These are phyloP conservation scores for Cordyceps militaris DNA, from an alignment of 2,329 filamentous ascomycete genomes.

Conservation along the genomic window DNA sequence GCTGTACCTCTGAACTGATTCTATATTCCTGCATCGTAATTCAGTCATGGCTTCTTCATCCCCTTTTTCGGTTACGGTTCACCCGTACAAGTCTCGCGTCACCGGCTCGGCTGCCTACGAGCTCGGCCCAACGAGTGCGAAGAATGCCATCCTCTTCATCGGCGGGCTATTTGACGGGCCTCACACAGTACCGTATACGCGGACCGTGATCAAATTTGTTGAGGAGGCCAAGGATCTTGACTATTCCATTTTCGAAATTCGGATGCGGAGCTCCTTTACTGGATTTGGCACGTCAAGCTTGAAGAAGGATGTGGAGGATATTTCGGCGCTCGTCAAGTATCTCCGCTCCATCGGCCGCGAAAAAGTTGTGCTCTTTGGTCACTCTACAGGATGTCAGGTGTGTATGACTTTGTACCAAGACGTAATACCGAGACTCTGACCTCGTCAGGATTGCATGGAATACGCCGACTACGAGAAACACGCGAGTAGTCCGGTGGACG, in stretches of 20 bases:
- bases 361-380: slow-evolving; percentile 49
- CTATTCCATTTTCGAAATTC: slow-evolving; percentile 51
- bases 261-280: slow-evolving; percentile 46
- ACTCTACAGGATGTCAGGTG: slow-evolving; percentile 53
- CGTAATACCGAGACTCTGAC: neutral
- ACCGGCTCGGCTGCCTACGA: slow-evolving; percentile 41
- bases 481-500: slow-evolving; percentile 53
- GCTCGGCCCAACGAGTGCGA: slow-evolving; percentile 31
- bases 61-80: slow-evolving; percentile 38
- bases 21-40: neutral
- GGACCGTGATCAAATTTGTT: slow-evolving; percentile 38
- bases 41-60: slow-evolving; percentile 21
- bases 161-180: slow-evolving; percentile 65
- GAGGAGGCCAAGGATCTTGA: slow-evolving; percentile 29
- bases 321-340: slow-evolving; percentile 46
- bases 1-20: neutral
- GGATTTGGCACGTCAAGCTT: slow-evolving; percentile 46
- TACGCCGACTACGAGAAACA: slow-evolving; percentile 40
- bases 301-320: slow-evolving; percentile 46
- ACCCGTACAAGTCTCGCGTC: slow-evolving; percentile 37
- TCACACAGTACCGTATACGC: slow-evolving; percentile 54
- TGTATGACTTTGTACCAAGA: neutral
- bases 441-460: slow-evolving; percentile 44
- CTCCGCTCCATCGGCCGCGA: slow-evolving; percentile 42
- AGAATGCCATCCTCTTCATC: slow-evolving; percentile 60